These are phyloP conservation scores for Penicillium cataractarum DNA, from an alignment of 495 filamentous ascomycete genomes.

Conservation along the genomic window DNA sequence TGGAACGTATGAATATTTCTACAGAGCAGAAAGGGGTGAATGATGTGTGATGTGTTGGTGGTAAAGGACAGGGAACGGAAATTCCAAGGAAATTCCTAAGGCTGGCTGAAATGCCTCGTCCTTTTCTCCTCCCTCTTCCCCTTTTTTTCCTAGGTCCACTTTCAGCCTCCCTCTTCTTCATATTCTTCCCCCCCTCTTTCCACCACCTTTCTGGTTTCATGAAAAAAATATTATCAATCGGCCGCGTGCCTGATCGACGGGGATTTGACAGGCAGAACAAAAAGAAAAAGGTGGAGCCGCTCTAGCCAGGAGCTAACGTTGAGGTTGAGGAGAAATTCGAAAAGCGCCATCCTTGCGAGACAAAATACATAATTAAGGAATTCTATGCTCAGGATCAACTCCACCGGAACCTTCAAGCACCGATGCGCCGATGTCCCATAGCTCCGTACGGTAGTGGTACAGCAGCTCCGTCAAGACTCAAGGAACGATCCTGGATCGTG, in stretches of 20 bases:
- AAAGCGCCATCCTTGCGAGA: background rate
- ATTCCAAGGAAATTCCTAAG: background rate
- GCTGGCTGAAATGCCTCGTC: background rate
- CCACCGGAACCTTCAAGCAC: constrained; percentile 8
- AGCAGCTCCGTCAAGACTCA: background rate
- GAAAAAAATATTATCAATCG: constrained; percentile 1
- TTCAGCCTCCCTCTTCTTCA: background rate
- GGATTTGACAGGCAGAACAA: constrained; percentile 22
- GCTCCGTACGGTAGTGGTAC: background rate
- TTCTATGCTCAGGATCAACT: constrained; percentile 11
- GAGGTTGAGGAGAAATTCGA: no score
- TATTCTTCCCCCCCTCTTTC: background rate
- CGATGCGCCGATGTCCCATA: constrained; percentile 1
- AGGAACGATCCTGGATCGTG: constrained; percentile 1
- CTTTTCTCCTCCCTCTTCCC: background rate
- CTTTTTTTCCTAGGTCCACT: background rate
- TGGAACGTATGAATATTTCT: background rate
- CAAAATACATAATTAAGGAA: background rate
- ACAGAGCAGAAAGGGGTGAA: background rate
- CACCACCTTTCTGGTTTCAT: background rate
- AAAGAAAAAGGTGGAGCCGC: constrained; percentile 17
- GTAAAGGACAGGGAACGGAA: background rate
- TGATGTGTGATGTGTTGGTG: background rate
- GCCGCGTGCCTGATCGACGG: constrained; percentile 32
- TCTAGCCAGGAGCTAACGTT: constrained; percentile 12